Base-by-base conservation (phyloP, 2,329 filamentous ascomycete genomes). In the Colletotrichum tanaceti region DNA sequence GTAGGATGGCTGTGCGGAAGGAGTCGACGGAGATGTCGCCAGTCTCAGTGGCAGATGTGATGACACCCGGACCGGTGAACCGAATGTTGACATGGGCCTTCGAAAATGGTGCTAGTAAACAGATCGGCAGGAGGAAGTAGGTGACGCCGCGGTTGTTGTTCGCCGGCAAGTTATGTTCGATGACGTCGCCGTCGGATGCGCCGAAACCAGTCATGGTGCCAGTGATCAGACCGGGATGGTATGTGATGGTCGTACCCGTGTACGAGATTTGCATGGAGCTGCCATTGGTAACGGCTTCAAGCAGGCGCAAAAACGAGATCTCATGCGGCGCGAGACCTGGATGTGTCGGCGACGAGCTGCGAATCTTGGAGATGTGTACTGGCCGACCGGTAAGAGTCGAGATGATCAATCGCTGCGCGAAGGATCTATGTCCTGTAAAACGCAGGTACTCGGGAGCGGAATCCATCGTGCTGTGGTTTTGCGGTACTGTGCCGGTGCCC, bases 211-310 rank as follows among this genome's bases (percentile, higher is more conserved):
- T 85, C 28, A 92, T 89, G 54, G 90, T 91, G 70, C 96, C 96
- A 0, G 93, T 96, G 75, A 99, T 97, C 47, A 99, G 85, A 43
- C 96, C 96, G 0, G 96, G 96, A 72, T 93, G 91, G 82, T 97
- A 99, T 44, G 94, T 91, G 64, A 99, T 88, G 1, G 93, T 94
- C 0, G 96, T 98, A 77, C 96, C 96, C 1, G 94, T 98, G 82
- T 97, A 96, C 13, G 94, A 97, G 74, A 99, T 97, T 76, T 98
- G 94, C 82, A 98, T 93, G 64, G 92, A 90, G 66, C 92, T 93
- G 81, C 96, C 96, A 84, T 99, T 99, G 76, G 96, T 99, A 75
- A 99, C 87, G 73, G 93, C 88, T 80, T 98, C 96, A 76, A 99
- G 90, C 20, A 99, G 91, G 65, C 96, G 94, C 39, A 99, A 87